Percentiles rank a stretch among this genome's conserved stretches.
phyloP scores from a whole-genome alignment of 2,329 filamentous ascomycete species.

The Alternaria sp. region DNA sequence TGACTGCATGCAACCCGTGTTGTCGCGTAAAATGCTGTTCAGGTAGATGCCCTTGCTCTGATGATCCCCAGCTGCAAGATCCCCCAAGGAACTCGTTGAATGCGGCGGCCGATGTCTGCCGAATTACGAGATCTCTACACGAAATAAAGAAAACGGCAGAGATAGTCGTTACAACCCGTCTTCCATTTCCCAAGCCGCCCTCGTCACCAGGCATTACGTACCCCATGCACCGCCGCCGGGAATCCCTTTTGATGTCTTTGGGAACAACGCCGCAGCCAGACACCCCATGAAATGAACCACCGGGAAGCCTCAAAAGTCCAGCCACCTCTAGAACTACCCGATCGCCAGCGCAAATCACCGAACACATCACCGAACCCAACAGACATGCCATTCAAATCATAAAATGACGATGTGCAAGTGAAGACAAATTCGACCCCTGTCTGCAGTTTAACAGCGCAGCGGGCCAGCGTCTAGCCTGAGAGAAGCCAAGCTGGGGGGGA shows the following conservation, averaged over 20 bases:
- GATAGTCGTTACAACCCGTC: not conserved
- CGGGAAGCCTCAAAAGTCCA: conserved; percentile 1
- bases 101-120: not conserved
- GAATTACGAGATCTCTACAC: not conserved
- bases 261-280: not conserved
- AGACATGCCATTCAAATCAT: not conserved
- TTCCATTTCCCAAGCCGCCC: not conserved
- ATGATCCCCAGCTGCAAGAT: not conserved
- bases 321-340: conserved; percentile 2
- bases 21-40: not conserved
- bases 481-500: conserved; percentile 1
- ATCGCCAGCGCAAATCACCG: conserved; percentile 1
- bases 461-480: not conserved
- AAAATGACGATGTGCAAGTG: conserved; percentile 1
- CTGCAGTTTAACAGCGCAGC: not conserved
- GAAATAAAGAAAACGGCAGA: not conserved
- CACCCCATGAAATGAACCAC: conserved; percentile 4
- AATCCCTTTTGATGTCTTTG: not conserved
- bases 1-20: not conserved
- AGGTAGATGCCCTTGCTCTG: not conserved
- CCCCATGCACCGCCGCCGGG: conserved; percentile 3
- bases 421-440: not conserved
- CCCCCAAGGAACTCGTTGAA: not conserved
- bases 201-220: not conserved
- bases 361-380: not conserved